Base-by-base conservation (phyloP, 1,284 basidiomycete genomes). In the Trichosporon coremiiforme region DNA sequence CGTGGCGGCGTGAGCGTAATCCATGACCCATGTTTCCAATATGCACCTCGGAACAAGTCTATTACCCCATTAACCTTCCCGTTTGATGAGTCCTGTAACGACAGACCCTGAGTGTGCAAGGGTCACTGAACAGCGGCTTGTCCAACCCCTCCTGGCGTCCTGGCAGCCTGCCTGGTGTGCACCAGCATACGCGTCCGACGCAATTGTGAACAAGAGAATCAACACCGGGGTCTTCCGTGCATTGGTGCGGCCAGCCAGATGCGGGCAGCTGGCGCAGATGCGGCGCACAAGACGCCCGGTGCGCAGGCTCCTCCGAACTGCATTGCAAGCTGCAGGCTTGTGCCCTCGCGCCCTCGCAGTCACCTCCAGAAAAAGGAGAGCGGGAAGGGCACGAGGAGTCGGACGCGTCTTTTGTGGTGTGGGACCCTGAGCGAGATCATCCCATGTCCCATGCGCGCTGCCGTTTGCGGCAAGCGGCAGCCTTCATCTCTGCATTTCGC, bases 381-480 rank as follows among this genome's bases (percentile, higher is more conserved):
- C 47, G 47, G 47, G 47, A 53, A 53, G 47, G 47, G 47, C 47
- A 20, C 47, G 47, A 53, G 47, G 47, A 20, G 47, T 47, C 47
- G 8, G 47, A 53, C 47, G 47, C 47, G 47, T 53, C 20, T 53
- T 22, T 53, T 53, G 47, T n/a, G n/a, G 47, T 7, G 20, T 2
- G 2, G 20, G 47, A 53, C 47, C 47, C 47, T 53, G 47, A 53
- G 47, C n/a, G 4, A 9, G 47, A 53, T 53, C 47, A 53, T 53
- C 47, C 47, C 47, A 53, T 53, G 47, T 53, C 47, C 47, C 47
- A 53, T 53, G 47, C 47, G 9, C 20, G 47, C 47, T 53, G 47
- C 47, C 47, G 47, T 8, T 22, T 22, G 47, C 20, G 47, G 47
- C 17, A 53, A 53, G 4, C 47, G 45, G 10, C 45, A 9, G 45